phyloP scores from a whole-genome alignment of 169 alveolate species.

The Eimeria acervulina region DNA sequence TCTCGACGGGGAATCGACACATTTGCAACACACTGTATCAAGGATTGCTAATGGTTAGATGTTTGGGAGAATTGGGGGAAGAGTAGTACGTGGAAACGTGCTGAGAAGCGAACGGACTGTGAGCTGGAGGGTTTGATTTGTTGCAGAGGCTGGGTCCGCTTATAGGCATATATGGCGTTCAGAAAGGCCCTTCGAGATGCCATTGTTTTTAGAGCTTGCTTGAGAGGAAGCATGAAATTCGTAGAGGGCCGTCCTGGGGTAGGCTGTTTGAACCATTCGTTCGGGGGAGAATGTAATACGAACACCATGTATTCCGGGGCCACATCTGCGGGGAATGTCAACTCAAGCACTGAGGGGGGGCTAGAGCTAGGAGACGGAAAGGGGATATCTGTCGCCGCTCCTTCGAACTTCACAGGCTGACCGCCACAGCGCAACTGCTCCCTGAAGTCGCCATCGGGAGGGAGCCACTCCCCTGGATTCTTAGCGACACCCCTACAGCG shows the following conservation, averaged over 20 bases:
- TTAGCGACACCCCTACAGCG: conserved; percentile 78
- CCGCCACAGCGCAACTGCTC: conserved; percentile 24
- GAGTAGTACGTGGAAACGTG: not conserved
- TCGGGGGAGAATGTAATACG: conserved; percentile 65
- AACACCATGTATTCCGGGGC: conserved; percentile 71
- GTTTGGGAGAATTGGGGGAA: not conserved
- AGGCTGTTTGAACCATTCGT: conserved; percentile 79
- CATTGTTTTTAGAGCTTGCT: conserved; percentile 25
- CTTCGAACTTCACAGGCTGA: not conserved
- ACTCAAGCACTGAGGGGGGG: conserved; percentile 42
- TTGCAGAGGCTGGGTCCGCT: conserved; percentile 32
- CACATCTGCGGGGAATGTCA: conserved; percentile 55
- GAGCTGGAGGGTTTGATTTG: conserved; percentile 31
- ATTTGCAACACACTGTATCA: not conserved
- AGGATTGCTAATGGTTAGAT: not conserved
- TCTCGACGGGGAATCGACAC: not conserved
- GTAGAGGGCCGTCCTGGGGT: conserved; percentile 72
- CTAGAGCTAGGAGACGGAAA: conserved; percentile 71
- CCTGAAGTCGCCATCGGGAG: conserved; percentile 36
- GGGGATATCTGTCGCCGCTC: conserved; percentile 64
- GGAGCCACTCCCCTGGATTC: conserved; percentile 75
- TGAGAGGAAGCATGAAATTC: conserved; percentile 66
- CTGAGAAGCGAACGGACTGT: not conserved
- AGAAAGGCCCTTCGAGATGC: conserved; percentile 33
- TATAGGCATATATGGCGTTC: conserved; percentile 21